A percentile compares a stretch with the other conserved stretches of the same genome.
These are phyloP conservation scores for Blastosporella zonata DNA, from an alignment of 1,284 basidiomycete species.

Conservation along the genomic window DNA sequence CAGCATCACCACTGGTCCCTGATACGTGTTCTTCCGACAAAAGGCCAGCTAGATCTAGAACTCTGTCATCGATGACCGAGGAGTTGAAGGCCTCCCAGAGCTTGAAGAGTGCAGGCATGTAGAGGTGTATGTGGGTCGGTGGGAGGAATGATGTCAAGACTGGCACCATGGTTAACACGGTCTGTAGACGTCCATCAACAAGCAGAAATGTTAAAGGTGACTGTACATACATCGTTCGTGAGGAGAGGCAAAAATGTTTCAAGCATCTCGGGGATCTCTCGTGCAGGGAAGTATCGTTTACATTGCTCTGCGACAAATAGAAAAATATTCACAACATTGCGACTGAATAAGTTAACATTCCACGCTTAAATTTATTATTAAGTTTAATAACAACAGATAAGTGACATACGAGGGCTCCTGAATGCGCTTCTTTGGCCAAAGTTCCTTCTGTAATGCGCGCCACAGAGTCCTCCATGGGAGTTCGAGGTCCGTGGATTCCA, in stretches of 20 bases:
- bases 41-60: conserved; percentile 79
- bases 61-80: conserved; percentile 75
- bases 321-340: conserved; percentile 66
- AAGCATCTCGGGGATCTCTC: conserved; percentile 72
- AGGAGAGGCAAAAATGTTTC: conserved; percentile 66
- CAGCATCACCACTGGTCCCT: conserved; percentile 50
- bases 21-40: conserved; percentile 78
- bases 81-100: conserved; percentile 89
- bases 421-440: conserved; percentile 68
- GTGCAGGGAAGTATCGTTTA: conserved; percentile 66
- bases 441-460: conserved; percentile 65
- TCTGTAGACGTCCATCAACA: conserved; percentile 35
- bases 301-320: conserved; percentile 71
- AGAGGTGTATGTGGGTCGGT: conserved; percentile 61
- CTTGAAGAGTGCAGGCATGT: conserved; percentile 73
- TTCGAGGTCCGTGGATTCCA: conserved; percentile 68
- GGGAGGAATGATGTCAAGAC: conserved; percentile 79
- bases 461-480: conserved; percentile 77
- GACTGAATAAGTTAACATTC: conserved; percentile 36
- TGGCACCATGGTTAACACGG: conserved; percentile 63
- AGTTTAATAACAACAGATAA: conserved; percentile 3
- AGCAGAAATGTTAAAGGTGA: not conserved
- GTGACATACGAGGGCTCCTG: conserved; percentile 47
- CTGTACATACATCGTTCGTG: conserved; percentile 47
- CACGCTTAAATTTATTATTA: conserved; percentile 12